Evolutionary conservation across 148 eudicot genomes (phyloP).

Genomic region (Rhododendron mucronatum): DNA sequence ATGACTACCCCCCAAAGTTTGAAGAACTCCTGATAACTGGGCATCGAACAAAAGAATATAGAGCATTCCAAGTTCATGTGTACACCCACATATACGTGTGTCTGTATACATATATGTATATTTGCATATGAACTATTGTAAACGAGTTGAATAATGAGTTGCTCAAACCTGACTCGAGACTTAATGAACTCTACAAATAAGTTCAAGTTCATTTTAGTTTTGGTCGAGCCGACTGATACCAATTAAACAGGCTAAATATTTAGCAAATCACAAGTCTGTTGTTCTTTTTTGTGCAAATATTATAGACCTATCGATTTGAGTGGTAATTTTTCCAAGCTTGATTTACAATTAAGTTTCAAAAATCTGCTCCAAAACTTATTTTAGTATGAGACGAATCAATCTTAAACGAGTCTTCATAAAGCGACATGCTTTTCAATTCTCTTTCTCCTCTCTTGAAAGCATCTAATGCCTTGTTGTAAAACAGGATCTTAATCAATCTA

Average conservation of each 20-base stretch:
- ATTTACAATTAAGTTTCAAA: not conserved
- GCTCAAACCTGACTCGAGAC: not conserved
- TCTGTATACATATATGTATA: not conserved
- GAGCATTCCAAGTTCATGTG: too few relatives aligned
- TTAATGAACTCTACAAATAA: not conserved
- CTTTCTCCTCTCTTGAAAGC: not conserved
- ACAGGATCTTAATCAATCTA: not conserved
- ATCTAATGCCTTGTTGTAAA: slow-evolving; percentile 10
- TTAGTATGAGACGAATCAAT: not conserved
- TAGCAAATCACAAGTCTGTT: not conserved
- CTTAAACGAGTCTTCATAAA: not conserved
- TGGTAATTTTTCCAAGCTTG: not conserved
- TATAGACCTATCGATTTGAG: not conserved
- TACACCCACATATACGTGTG: too few relatives aligned
- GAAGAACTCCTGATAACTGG: too few relatives aligned
- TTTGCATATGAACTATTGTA: too few relatives aligned
- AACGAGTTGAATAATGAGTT: not conserved
- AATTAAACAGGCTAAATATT: not conserved
- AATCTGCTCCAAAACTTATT: not conserved
- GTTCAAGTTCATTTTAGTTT: not conserved
- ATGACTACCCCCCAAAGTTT: too few relatives aligned
- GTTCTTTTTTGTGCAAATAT: not conserved
- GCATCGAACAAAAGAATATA: too few relatives aligned
- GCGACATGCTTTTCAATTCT: not conserved
- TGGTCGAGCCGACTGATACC: not conserved